Conservation (phyloP, 1,284 basidiomycete species). For the Cryptococcus sp. region DNA sequence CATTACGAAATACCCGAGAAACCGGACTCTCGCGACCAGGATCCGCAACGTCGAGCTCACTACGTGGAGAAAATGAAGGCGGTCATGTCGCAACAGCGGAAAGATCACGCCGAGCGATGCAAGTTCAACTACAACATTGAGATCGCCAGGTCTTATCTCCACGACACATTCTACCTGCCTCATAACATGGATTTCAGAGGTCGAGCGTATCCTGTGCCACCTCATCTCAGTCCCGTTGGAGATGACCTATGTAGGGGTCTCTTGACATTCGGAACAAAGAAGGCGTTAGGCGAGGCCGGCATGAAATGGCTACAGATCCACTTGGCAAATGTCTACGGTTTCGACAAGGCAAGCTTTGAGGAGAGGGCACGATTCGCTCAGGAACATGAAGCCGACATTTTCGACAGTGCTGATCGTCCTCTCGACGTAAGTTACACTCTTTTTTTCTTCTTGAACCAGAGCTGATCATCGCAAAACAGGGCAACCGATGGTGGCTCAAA, state of each 20-base stretch:
- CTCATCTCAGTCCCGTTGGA: constrained; percentile 93
- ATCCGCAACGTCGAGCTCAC: constrained; percentile 65
- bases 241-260: constrained; percentile 92
- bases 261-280: constrained; percentile 77
- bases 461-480: constrained; percentile 52
- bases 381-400: constrained; percentile 72
- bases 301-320: constrained; percentile 89
- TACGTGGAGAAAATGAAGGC: constrained; percentile 65
- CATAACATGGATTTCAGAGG: constrained; percentile 99
- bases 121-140: constrained; percentile 97
- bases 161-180: constrained; percentile 83
- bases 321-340: constrained; percentile 88
- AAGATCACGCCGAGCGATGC: constrained; percentile 87
- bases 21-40: constrained; percentile 64
- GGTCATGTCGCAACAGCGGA: constrained; percentile 66
- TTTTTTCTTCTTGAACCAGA: no score
- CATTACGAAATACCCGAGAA: constrained; percentile 58
- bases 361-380: constrained; percentile 82
- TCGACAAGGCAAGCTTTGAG: constrained; percentile 91
- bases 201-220: constrained; percentile 94
- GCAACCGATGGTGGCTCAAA: constrained; percentile 80
- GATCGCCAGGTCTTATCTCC: constrained; percentile 73
- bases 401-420: constrained; percentile 84
- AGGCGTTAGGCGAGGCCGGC: constrained; percentile 77
- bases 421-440: constrained; percentile 59